A percentile compares a stretch with the other conserved stretches of the same genome.
These are phyloP conservation scores for Neofusicoccum kwambonambiense DNA, from an alignment of 2,329 filamentous ascomycete genomes.

Conservation along the genomic window DNA sequence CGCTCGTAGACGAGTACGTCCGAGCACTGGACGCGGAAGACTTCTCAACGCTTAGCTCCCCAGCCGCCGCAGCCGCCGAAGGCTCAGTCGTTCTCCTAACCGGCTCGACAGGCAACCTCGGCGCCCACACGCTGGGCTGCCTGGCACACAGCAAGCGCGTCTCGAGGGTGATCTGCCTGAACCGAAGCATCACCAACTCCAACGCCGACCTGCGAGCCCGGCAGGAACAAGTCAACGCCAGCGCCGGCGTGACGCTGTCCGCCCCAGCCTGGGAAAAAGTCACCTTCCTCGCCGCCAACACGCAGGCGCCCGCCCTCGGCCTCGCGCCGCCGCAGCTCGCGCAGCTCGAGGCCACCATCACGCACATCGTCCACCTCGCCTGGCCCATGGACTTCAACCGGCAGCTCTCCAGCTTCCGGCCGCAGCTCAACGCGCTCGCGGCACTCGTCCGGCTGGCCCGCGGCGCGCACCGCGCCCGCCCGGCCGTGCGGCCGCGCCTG, in stretches of 20 bases:
- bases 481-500: not conserved
- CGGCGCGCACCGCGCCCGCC: not conserved
- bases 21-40: not conserved
- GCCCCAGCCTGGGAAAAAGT: not conserved
- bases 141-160: not conserved
- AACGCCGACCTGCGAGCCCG: not conserved
- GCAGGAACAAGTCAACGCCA: not conserved
- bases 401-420: not conserved
- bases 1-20: not conserved
- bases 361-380: constrained; percentile 15
- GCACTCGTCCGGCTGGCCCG: not conserved
- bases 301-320: not conserved
- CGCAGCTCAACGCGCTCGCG: not conserved
- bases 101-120: not conserved
- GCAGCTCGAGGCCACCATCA: not conserved
- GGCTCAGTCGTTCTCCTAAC: not conserved
- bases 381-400: constrained; percentile 19
- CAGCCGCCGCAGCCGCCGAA: no score
- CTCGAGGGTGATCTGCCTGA: not conserved
- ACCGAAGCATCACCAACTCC: not conserved
- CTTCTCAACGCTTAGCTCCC: no score
- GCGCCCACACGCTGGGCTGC: not conserved
- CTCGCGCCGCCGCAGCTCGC: not conserved
- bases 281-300: not conserved
- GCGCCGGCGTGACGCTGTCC: not conserved